Evolutionary conservation across 2,329 filamentous ascomycete species (phyloP).

Genomic region (Cryphonectria japonica): DNA sequence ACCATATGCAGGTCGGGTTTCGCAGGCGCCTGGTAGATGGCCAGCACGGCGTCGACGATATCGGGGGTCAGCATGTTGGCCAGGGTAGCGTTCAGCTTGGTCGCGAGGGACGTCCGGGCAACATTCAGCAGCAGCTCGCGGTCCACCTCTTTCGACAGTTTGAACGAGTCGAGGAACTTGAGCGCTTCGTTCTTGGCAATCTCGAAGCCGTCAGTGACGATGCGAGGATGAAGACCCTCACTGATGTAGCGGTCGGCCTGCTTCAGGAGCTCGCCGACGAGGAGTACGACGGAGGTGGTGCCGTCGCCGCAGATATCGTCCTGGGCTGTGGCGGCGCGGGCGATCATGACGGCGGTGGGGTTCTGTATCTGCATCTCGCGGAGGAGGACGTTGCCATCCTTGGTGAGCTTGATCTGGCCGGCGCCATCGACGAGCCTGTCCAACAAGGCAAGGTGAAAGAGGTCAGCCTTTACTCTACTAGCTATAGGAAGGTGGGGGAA

Average conservation of each 20-base stretch:
- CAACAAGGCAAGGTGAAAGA: slow-evolving; percentile 17
- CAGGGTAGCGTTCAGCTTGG: slow-evolving; percentile 88
- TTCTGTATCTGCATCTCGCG: slow-evolving; percentile 95
- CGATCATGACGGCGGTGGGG: slow-evolving; percentile 88
- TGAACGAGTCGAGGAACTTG: slow-evolving; percentile 95
- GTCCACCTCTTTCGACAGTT: slow-evolving; percentile 85
- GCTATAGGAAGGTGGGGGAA: background rate
- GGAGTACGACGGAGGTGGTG: slow-evolving; percentile 91
- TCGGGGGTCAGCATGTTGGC: slow-evolving; percentile 90
- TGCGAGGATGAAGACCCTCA: slow-evolving; percentile 93
- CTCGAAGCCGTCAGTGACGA: slow-evolving; percentile 97
- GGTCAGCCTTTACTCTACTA: slow-evolving; percentile 15
- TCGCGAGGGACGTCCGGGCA: slow-evolving; percentile 90
- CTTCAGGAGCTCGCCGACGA: slow-evolving; percentile 96
- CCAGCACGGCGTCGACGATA: slow-evolving; percentile 93
- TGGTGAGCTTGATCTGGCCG: slow-evolving; percentile 96
- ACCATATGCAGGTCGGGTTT: slow-evolving; percentile 99
- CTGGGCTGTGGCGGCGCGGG: slow-evolving; percentile 87
- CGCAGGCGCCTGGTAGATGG: slow-evolving; percentile 85
- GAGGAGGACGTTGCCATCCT: slow-evolving; percentile 89
- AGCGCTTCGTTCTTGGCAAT: slow-evolving; percentile 92
- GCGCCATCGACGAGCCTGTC: slow-evolving; percentile 69
- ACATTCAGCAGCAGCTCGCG: slow-evolving; percentile 92
- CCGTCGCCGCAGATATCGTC: slow-evolving; percentile 98
- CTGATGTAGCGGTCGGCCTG: slow-evolving; percentile 96